Evolutionary conservation across 164 flowering plant species (phyloP), one percentile per base, ranked within the genome.

Genomic region (Warburgia ugandensis): DNA sequence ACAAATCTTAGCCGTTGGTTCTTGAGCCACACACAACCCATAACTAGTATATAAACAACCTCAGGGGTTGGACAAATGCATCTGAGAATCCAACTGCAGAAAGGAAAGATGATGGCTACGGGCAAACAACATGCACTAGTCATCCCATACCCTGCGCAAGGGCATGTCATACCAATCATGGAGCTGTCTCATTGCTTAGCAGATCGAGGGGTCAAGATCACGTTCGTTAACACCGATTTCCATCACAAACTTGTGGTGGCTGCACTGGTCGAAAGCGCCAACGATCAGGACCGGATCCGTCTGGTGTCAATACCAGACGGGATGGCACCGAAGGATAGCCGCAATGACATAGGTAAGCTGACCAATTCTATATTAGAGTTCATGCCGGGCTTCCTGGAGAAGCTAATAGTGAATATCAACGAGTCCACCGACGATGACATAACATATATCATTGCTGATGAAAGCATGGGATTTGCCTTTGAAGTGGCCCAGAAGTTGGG

Each of bases 111-210:
- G n/a, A n/a, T n/a, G n/a, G n/a, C n/a, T n/a, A 51, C 37, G 55
- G 55, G 42, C 20, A 35, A 32, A 17, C 55, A 43, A 10, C 55
- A 51, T 35, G 55, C 55, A 19, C 13, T 51, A 11, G 55, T 51
- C 4, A 35, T 51, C 8, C 42, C 43, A 2, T 51, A 35, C 25
- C 55, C 55, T 5, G 16, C 6, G 1, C 55, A 51, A 51, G 55
- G 55, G 1, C 55, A 51, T 26, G 71, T 72, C 20, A 67, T 68
- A 39, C 82, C 82, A 2, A 23, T 77, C 1, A 36, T 72, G 70
- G 69, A 74, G 47, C 55, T 77, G 10, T 68, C 77, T 2, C 55
- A 29, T 27, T 27, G 32, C 16, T 30, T 48, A 13, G 53, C 17
- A 6, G 54, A 50, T 3, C 54, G 7, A 10, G 42, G 42, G 22